phyloP scores from a whole-genome alignment of 257 asterid species.

The Capsicum baccatum region DNA sequence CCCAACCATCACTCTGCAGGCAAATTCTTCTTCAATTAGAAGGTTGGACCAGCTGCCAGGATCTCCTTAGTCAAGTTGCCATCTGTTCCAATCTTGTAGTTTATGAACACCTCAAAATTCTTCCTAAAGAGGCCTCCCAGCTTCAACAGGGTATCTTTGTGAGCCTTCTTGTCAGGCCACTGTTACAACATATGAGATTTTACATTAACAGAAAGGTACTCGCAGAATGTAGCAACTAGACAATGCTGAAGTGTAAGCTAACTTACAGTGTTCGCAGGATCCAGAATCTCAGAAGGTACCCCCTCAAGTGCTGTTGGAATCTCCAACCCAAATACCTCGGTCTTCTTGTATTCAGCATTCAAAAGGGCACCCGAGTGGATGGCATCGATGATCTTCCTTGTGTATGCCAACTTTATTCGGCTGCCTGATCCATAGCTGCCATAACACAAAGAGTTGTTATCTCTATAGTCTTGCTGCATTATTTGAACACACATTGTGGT shows the following conservation, averaged over 20 bases:
- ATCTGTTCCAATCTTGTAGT: slow-evolving; percentile 76
- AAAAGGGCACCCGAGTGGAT: slow-evolving; percentile 78
- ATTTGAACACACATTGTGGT: background rate
- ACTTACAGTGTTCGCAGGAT: slow-evolving; percentile 87
- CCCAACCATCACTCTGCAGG: background rate
- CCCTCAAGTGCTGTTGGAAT: slow-evolving; percentile 87
- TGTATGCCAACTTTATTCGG: slow-evolving; percentile 82
- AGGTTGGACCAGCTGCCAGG: slow-evolving; percentile 83
- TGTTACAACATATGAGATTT: slow-evolving; percentile 36
- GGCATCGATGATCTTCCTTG: slow-evolving; percentile 88
- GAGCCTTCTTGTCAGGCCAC: slow-evolving; percentile 79
- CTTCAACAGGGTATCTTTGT: slow-evolving; percentile 71
- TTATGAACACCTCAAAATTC: slow-evolving; percentile 71
- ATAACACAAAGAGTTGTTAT: background rate
- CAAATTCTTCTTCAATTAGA: slow-evolving; percentile 39
- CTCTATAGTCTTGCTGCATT: background rate
- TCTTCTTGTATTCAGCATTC: slow-evolving; percentile 62
- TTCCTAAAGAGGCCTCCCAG: slow-evolving; percentile 84
- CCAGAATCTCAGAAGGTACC: slow-evolving; percentile 84
- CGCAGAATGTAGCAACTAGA: background rate
- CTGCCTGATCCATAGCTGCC: slow-evolving; percentile 81
- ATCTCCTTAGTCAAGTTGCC: slow-evolving; percentile 69
- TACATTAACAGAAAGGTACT: background rate
- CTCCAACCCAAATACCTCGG: slow-evolving; percentile 87
- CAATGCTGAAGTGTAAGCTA: background rate